These are phyloP conservation scores for Rhodofomes roseus DNA, from an alignment of 1,284 basidiomycete genomes.

Conservation along the genomic window DNA sequence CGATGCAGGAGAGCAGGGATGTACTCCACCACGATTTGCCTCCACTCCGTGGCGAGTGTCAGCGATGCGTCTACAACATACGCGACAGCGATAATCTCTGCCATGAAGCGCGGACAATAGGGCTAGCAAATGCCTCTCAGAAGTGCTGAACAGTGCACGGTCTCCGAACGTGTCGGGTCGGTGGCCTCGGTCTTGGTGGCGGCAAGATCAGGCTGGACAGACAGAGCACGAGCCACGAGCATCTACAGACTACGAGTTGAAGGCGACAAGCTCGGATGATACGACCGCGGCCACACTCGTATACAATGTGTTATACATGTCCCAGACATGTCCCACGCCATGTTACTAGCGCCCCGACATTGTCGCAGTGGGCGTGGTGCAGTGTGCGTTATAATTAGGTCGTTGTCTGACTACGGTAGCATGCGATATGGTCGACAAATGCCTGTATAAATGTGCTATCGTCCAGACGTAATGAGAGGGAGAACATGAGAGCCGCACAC, in stretches of 20 bases:
- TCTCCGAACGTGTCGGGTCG: too few species aligned
- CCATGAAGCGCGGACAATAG: too few species aligned
- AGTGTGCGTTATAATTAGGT: not conserved
- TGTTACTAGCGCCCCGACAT: not conserved
- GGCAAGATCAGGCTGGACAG: too few species aligned
- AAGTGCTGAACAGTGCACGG: too few species aligned
- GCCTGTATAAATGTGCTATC: not conserved
- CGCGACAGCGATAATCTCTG: conserved; percentile 45
- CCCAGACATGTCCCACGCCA: not conserved
- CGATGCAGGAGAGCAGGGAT: conserved; percentile 50
- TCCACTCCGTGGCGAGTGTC: conserved; percentile 52
- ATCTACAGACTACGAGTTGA: too few species aligned
- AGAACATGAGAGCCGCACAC: not conserved
- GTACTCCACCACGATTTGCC: conserved; percentile 43
- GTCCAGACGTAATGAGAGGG: not conserved
- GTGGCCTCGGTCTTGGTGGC: too few species aligned
- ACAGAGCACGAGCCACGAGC: too few species aligned
- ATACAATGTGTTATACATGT: too few species aligned
- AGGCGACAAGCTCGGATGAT: too few species aligned
- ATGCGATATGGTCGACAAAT: not conserved
- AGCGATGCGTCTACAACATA: conserved; percentile 65
- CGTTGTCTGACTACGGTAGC: not conserved
- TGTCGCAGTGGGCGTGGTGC: not conserved
- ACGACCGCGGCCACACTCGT: too few species aligned
- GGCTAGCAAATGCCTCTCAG: too few species aligned